Percentiles rank a stretch among this genome's conserved stretches.
Evolutionary conservation across 2,329 filamentous ascomycete species (phyloP).

Genomic region (Diaporthe helianthi): DNA sequence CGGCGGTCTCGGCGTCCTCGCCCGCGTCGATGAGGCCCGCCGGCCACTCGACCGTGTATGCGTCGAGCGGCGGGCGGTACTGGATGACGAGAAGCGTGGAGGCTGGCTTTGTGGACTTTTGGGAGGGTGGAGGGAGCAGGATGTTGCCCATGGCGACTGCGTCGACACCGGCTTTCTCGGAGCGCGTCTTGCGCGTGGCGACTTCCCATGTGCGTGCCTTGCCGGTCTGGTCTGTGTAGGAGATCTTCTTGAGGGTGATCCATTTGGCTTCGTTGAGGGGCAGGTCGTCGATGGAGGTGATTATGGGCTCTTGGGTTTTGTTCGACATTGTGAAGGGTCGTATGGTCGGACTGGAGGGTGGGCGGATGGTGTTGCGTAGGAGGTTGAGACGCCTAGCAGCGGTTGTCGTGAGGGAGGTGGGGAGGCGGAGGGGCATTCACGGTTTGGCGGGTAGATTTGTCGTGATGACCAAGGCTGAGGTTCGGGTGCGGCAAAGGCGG

Average conservation of each 20-base stretch:
- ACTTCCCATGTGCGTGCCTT: constrained; percentile 65
- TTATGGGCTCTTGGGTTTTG: constrained; percentile 53
- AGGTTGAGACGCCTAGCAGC: constrained; percentile 26
- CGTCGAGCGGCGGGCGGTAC: constrained; percentile 58
- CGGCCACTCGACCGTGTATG: constrained; percentile 61
- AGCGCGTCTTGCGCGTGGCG: constrained; percentile 62
- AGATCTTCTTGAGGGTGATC: constrained; percentile 62
- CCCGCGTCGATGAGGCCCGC: constrained; percentile 60
- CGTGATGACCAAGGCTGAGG: not conserved
- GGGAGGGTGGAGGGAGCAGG: constrained; percentile 53
- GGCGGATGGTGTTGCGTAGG: not conserved
- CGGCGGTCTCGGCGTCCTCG: constrained; percentile 59
- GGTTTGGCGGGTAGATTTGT: not conserved
- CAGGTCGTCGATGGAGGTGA: constrained; percentile 56
- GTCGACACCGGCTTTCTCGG: constrained; percentile 59
- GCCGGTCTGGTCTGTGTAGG: constrained; percentile 64
- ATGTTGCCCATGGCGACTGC: constrained; percentile 69
- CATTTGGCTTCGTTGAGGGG: constrained; percentile 60
- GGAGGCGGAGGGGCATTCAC: constrained; percentile 19
- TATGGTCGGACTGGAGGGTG: not conserved
- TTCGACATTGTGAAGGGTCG: constrained; percentile 44
- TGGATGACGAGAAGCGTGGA: constrained; percentile 60
- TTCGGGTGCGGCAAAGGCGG: not conserved
- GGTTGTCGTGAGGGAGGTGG: not conserved
- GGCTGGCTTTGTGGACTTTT: not conserved